These are phyloP conservation scores for Yarrowia yakushimensis DNA, from an alignment of 805 yeast genomes.

Conservation along the genomic window DNA sequence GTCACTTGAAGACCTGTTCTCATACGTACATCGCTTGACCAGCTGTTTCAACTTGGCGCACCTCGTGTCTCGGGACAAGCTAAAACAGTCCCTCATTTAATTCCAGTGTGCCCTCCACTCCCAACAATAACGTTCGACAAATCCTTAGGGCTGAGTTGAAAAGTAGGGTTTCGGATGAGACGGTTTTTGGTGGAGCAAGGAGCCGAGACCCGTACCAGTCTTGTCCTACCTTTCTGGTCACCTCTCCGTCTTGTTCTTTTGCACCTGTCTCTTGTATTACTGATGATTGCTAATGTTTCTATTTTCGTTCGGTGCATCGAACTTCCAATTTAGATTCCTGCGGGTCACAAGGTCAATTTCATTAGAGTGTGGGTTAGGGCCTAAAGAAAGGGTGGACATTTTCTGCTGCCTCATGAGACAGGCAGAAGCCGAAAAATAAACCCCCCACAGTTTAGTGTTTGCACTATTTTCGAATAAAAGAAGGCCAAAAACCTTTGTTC, in stretches of 20 bases:
- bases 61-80: not conserved
- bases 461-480: not conserved
- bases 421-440: not conserved
- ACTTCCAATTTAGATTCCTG: slow-evolving; percentile 15
- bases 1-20: too few species aligned
- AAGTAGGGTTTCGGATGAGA: not conserved
- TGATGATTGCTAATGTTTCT: not conserved
- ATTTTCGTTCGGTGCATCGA: slow-evolving; percentile 17
- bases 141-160: not conserved
- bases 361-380: slow-evolving; percentile 6
- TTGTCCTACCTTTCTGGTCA: too few species aligned
- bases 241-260: not conserved
- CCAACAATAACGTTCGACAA: slow-evolving; percentile 1
- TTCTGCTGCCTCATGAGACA: not conserved
- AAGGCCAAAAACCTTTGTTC: not conserved
- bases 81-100: too few species aligned
- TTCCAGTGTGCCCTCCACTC: too few species aligned
- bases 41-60: too few species aligned
- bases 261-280: not conserved
- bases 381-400: not conserved
- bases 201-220: too few species aligned
- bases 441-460: not conserved
- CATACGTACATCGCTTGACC: too few species aligned
- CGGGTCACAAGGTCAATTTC: slow-evolving; percentile 15
- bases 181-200: not conserved